Conservation (phyloP, 2,329 filamentous ascomycete genomes). For the Fusarium pseudograminearum region DNA sequence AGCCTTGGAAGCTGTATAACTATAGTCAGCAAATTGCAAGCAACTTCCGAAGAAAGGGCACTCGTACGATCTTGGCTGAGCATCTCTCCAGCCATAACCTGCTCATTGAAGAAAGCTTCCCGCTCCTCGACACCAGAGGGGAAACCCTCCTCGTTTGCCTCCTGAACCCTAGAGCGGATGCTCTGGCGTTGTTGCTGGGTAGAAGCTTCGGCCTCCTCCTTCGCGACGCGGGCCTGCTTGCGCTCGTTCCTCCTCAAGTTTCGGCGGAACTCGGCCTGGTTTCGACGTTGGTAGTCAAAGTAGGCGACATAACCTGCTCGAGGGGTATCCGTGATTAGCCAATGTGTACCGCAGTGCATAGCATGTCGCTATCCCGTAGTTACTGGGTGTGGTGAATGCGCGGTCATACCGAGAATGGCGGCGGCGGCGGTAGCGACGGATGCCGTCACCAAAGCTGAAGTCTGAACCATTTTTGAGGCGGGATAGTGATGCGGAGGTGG, state of each 20-base stretch:
- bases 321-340: constrained; percentile 33
- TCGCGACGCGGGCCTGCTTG: constrained; percentile 75
- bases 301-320: constrained; percentile 72
- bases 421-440: constrained; percentile 71
- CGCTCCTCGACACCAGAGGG: constrained; percentile 90
- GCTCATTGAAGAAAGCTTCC: constrained; percentile 96
- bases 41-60: neutral
- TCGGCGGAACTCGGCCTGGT: constrained; percentile 73
- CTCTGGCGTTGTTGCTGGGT: constrained; percentile 75
- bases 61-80: constrained; percentile 83
- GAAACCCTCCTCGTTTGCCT: constrained; percentile 91
- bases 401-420: constrained; percentile 66
- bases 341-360: constrained; percentile 11
- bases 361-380: neutral
- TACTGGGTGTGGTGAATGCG: neutral
- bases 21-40: constrained; percentile 28
- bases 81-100: constrained; percentile 88
- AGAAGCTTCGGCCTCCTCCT: constrained; percentile 76
- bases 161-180: constrained; percentile 80
- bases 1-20: constrained; percentile 68
- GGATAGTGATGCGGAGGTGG: constrained; percentile 29
- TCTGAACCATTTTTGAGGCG: constrained; percentile 58
- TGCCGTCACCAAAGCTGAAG: constrained; percentile 69
- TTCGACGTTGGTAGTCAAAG: constrained; percentile 76
- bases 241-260: constrained; percentile 80